These are phyloP conservation scores for Hydnomerulius pinastri DNA, from an alignment of 768 basidiomycete species.

Conservation along the genomic window DNA sequence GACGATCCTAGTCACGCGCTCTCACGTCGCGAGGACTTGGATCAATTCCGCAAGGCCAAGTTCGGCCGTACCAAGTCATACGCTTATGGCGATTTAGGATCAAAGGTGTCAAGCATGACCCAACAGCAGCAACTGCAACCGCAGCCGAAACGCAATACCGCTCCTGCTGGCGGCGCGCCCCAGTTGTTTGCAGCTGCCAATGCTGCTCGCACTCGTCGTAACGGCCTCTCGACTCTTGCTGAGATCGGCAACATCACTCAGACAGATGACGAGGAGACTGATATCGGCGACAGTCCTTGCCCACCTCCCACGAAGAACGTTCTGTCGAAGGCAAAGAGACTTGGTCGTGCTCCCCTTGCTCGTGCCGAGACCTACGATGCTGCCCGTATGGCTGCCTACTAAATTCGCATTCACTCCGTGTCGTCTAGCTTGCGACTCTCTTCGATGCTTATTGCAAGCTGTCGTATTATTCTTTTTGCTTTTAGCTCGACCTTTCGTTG, in stretches of 20 bases:
- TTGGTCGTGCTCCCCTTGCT: constrained; percentile 46
- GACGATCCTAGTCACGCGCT: constrained; percentile 85
- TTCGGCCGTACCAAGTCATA: constrained; percentile 92
- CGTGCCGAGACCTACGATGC: constrained; percentile 75
- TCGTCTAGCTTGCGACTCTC: background rate
- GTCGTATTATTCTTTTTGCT: constrained; percentile 4
- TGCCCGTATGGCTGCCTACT: constrained; percentile 50
- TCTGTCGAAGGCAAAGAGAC: constrained; percentile 59
- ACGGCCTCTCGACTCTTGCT: constrained; percentile 60
- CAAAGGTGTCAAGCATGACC: constrained; percentile 38
- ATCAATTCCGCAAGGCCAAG: constrained; percentile 87
- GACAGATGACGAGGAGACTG: constrained; percentile 76
- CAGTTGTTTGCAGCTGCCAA: constrained; percentile 70
- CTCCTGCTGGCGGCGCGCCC: constrained; percentile 53
- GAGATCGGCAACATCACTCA: constrained; percentile 65
- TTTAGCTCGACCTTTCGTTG: constrained; percentile 8
- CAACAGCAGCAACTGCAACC: constrained; percentile 41
- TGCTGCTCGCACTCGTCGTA: constrained; percentile 65
- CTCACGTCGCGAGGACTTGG: constrained; percentile 83
- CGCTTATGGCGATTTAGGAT: constrained; percentile 79
- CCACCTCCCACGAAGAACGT: constrained; percentile 69
- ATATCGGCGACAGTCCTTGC: constrained; percentile 86
- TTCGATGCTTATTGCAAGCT: constrained; percentile 4
- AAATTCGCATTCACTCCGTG: constrained; percentile 22
- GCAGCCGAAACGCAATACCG: constrained; percentile 65